Percentiles rank a stretch among this genome's conserved stretches.
Evolutionary conservation across 805 yeast genomes (phyloP).

Genomic region (Cyberlindnera maritima): DNA sequence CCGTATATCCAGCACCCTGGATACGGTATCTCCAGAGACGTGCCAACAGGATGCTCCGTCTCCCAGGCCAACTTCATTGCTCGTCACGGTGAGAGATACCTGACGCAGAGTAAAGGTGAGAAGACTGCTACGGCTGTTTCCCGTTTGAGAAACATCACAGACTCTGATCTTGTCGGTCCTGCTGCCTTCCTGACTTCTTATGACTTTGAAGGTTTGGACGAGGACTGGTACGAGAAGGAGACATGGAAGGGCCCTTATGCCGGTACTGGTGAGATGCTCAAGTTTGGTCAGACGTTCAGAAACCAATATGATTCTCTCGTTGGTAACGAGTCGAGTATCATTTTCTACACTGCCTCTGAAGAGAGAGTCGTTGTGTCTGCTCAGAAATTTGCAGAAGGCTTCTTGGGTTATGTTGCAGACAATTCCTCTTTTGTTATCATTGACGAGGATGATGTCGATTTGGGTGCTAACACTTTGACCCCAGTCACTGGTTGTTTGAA

Average conservation of each 20-base stretch:
- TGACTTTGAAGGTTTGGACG: constrained; percentile 40
- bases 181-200: constrained; percentile 36
- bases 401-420: constrained; percentile 37
- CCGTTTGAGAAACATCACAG: constrained; percentile 38
- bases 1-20: constrained; percentile 52
- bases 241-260: constrained; percentile 48
- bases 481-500: constrained; percentile 43
- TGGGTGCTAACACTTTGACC: constrained; percentile 61
- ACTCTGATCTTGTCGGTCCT: constrained; percentile 15
- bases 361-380: constrained; percentile 57
- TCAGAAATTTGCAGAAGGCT: constrained; percentile 55
- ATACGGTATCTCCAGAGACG: constrained; percentile 48
- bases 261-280: constrained; percentile 48
- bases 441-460: constrained; percentile 39
- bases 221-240: constrained; percentile 47
- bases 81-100: constrained; percentile 63
- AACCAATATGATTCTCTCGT: constrained; percentile 46
- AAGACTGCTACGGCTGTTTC: constrained; percentile 13
- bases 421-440: constrained; percentile 39
- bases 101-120: constrained; percentile 28
- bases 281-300: constrained; percentile 49
- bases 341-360: constrained; percentile 54
- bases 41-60: constrained; percentile 48
- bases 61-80: constrained; percentile 52
- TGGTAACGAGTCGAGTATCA: constrained; percentile 31